phyloP scores from a whole-genome alignment of 345 rosid genomes.

The Corchorus capsularis region DNA sequence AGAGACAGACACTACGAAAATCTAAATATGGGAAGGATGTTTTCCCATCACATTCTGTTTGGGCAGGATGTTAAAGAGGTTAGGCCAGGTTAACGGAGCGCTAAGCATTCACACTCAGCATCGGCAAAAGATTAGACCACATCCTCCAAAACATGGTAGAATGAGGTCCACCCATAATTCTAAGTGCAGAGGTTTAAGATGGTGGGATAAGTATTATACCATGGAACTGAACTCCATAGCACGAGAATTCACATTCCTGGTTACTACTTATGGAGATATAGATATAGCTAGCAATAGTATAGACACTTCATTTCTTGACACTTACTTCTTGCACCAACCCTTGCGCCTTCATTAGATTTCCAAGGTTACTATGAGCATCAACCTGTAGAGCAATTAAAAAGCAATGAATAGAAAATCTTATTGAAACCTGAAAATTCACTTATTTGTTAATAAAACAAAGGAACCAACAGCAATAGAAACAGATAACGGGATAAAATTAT shows the following conservation, averaged over 20 bases:
- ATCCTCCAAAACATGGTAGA: slow-evolving; percentile 18
- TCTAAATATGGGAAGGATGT: slow-evolving; percentile 25
- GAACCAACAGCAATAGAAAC: not conserved
- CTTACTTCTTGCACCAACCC: slow-evolving; percentile 96
- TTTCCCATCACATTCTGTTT: slow-evolving; percentile 19
- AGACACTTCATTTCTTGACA: slow-evolving; percentile 24
- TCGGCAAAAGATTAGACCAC: slow-evolving; percentile 14
- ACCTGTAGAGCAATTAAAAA: slow-evolving; percentile 53
- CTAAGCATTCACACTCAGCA: slow-evolving; percentile 18
- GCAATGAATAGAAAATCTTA: slow-evolving; percentile 15
- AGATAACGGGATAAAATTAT: slow-evolving; percentile 17
- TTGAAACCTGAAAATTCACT: not conserved
- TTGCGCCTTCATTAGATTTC: slow-evolving; percentile 93
- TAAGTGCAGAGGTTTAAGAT: slow-evolving; percentile 5
- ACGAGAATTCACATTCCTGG: slow-evolving; percentile 17
- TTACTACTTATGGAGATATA: not conserved
- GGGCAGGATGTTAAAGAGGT: slow-evolving; percentile 11
- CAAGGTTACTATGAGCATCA: slow-evolving; percentile 95
- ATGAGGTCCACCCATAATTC: slow-evolving; percentile 21
- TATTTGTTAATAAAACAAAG: slow-evolving; percentile 6
- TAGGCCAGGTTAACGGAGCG: slow-evolving; percentile 31
- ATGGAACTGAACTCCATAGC: slow-evolving; percentile 11
- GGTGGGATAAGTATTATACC: no score
- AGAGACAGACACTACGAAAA: slow-evolving; percentile 27
- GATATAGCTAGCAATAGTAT: not conserved